Base-by-base conservation (phyloP, 768 basidiomycete genomes). In the Lactifluus pinguis region DNA sequence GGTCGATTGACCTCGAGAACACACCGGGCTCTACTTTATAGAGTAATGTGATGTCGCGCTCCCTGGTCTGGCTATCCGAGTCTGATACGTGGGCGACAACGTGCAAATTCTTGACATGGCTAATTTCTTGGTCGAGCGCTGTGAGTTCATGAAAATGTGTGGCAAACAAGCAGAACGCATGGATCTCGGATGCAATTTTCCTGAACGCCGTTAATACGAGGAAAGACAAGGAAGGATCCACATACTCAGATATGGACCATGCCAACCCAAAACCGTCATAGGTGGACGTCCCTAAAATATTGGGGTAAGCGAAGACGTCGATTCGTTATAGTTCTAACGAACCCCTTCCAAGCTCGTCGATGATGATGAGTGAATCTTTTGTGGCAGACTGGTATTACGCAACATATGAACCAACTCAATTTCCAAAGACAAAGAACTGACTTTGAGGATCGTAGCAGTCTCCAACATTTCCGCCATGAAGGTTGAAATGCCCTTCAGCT, bases 391-490 rank as follows among this genome's bases (percentile, higher is more conserved):
- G 62, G 15, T 58, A 19, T 32, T 15, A 17, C 41, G 32, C 14
- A 29, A 6, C 13, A 29, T 63, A 13, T 62, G 38, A 19, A n/a
- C 53, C 53, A 25, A 48, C 21, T 5, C n/a, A 7, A 10, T 6
- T 11, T 49, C 14, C 47, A 13, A 39, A 30, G 34, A 15, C 44
- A 32, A 41, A n/a, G 45, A 36, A 68, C 83, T 32, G 41, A 92
- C 92, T 68, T 87, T 81, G 47, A 99, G 80, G 68, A 98, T 98
- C 0, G 90, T 92, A 0, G 97, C 95, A 0, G 95, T 98, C 72
- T 99, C 97, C 32, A 99, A 80, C 97, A 98, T 98, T 73, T 99
- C 97, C 1, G 94, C 95, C 95, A 98, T 98, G 72, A 99, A 99
- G 0, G 95, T 99, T 29, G 93, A 95, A 0, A 99, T 92, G 11